These are phyloP conservation scores for Aspergillus quadrilineatus DNA, from an alignment of 2,329 filamentous ascomycete species.

Conservation along the genomic window DNA sequence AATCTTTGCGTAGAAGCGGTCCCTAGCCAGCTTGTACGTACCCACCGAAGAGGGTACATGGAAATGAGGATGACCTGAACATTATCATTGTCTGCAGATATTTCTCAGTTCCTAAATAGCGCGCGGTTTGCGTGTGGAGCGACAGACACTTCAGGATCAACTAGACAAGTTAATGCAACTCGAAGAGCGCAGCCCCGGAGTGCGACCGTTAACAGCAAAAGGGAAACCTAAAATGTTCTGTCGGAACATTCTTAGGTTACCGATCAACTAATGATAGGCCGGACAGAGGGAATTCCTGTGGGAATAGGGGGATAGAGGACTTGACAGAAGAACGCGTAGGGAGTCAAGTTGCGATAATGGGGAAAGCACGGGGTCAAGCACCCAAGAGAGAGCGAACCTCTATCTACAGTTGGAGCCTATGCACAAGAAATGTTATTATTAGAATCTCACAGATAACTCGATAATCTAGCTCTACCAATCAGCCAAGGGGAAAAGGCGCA, in stretches of 20 bases:
- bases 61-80: neutral
- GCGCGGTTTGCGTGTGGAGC: neutral
- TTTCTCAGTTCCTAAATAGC: neutral
- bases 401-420: neutral
- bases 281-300: neutral
- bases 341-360: too few species aligned
- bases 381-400: too few species aligned
- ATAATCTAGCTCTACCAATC: constrained; percentile 12
- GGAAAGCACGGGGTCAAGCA: too few species aligned
- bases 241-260: neutral
- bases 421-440: neutral
- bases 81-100: neutral
- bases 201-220: neutral
- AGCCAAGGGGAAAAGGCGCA: constrained; percentile 14
- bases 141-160: neutral
- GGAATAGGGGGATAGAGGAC: constrained; percentile 14
- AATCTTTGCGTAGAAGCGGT: neutral
- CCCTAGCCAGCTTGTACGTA: neutral
- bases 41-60: neutral
- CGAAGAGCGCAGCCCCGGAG: neutral
- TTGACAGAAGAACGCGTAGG: neutral
- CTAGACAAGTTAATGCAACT: neutral
- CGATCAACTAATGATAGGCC: neutral
- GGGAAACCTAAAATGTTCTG: neutral
- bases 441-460: constrained; percentile 4